phyloP scores from a whole-genome alignment of 2,329 filamentous ascomycete species.

The Fusarium aywerte region DNA sequence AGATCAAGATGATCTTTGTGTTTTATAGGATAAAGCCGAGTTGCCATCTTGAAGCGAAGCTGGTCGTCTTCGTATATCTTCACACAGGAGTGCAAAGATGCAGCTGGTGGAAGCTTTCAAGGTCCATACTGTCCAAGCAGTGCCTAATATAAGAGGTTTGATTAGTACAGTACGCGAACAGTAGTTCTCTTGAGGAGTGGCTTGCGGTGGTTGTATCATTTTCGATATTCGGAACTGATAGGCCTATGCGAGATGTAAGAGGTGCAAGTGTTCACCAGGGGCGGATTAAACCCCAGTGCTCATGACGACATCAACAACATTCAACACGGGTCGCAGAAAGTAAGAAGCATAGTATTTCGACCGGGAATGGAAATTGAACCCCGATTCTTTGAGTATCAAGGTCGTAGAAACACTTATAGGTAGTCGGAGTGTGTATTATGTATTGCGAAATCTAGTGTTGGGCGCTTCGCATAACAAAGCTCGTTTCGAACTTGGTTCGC shows the following conservation, averaged over 20 bases:
- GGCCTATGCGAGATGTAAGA: neutral
- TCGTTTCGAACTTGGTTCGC: conserved; percentile 11
- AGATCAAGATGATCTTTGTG: neutral
- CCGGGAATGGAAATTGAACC: neutral
- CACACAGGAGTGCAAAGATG: neutral
- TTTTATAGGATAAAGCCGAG: neutral
- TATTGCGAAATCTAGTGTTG: neutral
- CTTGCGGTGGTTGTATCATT: neutral
- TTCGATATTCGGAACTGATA: neutral
- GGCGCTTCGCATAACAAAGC: conserved; percentile 15
- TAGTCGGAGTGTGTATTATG: neutral
- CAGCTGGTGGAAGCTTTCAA: neutral
- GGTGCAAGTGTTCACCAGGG: neutral
- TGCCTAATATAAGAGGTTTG: neutral
- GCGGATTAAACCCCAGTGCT: neutral
- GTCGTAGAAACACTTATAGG: neutral
- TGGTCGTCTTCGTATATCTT: neutral
- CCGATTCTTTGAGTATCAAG: neutral
- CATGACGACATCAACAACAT: neutral
- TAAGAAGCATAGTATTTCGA: neutral
- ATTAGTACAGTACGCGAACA: neutral
- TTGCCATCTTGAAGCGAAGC: neutral
- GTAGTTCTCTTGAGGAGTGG: neutral
- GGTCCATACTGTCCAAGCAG: neutral
- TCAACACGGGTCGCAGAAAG: neutral